Evolutionary conservation across 2,329 filamentous ascomycete species (phyloP).

Genomic region (Sporothrix dimorphospora): DNA sequence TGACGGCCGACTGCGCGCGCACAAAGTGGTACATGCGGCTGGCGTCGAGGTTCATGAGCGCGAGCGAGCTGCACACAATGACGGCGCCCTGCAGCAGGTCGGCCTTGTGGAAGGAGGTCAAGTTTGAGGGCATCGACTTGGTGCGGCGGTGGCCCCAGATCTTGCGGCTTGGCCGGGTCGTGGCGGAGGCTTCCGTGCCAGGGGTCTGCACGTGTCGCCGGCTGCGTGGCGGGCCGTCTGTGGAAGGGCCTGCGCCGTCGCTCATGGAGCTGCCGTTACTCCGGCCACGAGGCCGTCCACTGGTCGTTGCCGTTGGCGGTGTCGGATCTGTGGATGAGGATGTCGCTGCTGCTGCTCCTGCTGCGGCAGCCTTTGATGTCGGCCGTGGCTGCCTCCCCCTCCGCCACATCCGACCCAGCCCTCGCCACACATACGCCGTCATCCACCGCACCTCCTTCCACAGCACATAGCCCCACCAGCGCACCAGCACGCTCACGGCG

Average conservation of each 20-base stretch:
- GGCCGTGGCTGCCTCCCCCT: conserved; percentile 54
- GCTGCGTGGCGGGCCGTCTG: neutral
- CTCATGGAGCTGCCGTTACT: conserved; percentile 24
- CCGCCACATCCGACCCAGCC: conserved; percentile 77
- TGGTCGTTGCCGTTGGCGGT: neutral
- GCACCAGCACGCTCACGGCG: conserved; percentile 72
- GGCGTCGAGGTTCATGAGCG: conserved; percentile 89
- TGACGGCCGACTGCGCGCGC: conserved; percentile 93
- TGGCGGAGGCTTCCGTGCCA: neutral
- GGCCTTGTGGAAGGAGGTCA: conserved; percentile 90
- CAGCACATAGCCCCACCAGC: conserved; percentile 77
- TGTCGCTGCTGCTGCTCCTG: too few species aligned
- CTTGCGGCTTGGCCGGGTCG: neutral
- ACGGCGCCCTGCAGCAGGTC: conserved; percentile 89
- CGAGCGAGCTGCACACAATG: conserved; percentile 81
- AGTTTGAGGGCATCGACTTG: conserved; percentile 80
- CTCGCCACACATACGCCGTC: conserved; percentile 75
- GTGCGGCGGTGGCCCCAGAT: conserved; percentile 60
- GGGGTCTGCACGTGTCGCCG: neutral
- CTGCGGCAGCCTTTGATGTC: conserved; percentile 29
- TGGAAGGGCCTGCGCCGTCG: neutral
- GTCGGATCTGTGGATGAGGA: neutral
- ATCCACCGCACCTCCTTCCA: conserved; percentile 73
- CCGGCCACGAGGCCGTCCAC: conserved; percentile 11
- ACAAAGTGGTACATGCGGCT: conserved; percentile 99